phyloP scores from a whole-genome alignment of 805 yeast genomes.

The Danielozyma ontarioensis region DNA sequence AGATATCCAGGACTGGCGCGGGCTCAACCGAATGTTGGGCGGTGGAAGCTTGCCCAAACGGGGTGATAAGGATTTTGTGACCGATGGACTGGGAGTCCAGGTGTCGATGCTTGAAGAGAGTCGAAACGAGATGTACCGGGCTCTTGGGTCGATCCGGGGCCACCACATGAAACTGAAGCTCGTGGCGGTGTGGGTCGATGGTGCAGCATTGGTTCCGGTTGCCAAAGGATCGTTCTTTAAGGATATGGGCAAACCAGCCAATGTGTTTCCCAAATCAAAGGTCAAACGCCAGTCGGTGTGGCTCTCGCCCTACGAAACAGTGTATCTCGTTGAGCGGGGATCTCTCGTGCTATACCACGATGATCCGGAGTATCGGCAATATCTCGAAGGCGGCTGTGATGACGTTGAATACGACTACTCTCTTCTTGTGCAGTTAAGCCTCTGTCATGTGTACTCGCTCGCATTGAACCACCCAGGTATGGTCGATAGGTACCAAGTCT shows the following conservation, averaged over 20 bases:
- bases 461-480: conserved; percentile 37
- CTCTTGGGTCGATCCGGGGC: conserved; percentile 50
- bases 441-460: conserved; percentile 60
- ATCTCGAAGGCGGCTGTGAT: conserved; percentile 8
- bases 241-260: conserved; percentile 59
- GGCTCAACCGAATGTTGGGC: conserved; percentile 6
- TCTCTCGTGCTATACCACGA: conserved; percentile 27
- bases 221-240: conserved; percentile 72
- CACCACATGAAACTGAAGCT: conserved; percentile 44
- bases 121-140: conserved; percentile 66
- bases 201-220: conserved; percentile 27
- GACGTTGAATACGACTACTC: conserved; percentile 11
- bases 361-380: conserved; percentile 14
- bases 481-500: conserved; percentile 59
- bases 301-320: conserved; percentile 61
- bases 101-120: conserved; percentile 43
- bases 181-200: conserved; percentile 42
- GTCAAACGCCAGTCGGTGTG: conserved; percentile 28
- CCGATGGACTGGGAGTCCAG: conserved; percentile 65
- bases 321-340: conserved; percentile 82
- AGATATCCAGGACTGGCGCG: conserved; percentile 51
- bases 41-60: conserved; percentile 51
- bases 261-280: conserved; percentile 5
- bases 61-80: conserved; percentile 84
- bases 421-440: conserved; percentile 37